These are phyloP conservation scores for Aureobasidium sp. DNA, from an alignment of 2,329 filamentous ascomycete species.

Conservation along the genomic window DNA sequence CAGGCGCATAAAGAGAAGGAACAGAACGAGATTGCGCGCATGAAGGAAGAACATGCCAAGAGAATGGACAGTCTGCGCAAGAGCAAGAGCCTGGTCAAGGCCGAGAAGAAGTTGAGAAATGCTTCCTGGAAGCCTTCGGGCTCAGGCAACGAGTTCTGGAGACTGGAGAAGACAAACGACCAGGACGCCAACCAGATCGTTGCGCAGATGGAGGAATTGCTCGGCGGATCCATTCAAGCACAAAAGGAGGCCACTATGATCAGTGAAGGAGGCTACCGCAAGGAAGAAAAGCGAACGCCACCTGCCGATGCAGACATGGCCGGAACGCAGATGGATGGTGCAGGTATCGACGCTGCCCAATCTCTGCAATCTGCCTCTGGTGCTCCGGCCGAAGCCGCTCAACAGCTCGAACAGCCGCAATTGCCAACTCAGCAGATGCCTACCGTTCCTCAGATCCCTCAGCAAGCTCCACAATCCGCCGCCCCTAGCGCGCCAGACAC, in stretches of 20 bases:
- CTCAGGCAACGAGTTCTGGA: conserved; percentile 54
- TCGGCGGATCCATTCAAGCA: conserved; percentile 56
- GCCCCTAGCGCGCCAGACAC: not conserved
- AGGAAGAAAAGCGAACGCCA: conserved; percentile 19
- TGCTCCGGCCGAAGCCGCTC: not conserved
- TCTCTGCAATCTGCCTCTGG: conserved; percentile 50
- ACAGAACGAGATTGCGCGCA: conserved; percentile 72
- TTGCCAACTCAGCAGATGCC: not conserved
- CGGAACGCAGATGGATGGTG: conserved; percentile 28
- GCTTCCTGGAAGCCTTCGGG: conserved; percentile 52
- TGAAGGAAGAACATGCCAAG: conserved; percentile 72
- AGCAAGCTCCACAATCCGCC: conserved; percentile 4
- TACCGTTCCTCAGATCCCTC: not conserved
- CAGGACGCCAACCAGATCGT: conserved; percentile 66
- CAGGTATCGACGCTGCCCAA: conserved; percentile 48
- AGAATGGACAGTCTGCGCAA: conserved; percentile 68
- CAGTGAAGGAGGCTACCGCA: conserved; percentile 31
- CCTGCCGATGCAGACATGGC: not conserved
- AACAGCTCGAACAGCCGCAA: not conserved
- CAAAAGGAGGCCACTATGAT: conserved; percentile 26
- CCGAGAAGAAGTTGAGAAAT: conserved; percentile 68
- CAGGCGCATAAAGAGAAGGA: conserved; percentile 64
- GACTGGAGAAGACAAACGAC: conserved; percentile 48
- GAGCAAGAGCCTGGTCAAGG: conserved; percentile 61
- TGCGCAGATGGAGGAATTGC: conserved; percentile 62